These are phyloP conservation scores for Adansonia madagascariensis DNA, from an alignment of 441 rosid genomes.

Conservation along the genomic window DNA sequence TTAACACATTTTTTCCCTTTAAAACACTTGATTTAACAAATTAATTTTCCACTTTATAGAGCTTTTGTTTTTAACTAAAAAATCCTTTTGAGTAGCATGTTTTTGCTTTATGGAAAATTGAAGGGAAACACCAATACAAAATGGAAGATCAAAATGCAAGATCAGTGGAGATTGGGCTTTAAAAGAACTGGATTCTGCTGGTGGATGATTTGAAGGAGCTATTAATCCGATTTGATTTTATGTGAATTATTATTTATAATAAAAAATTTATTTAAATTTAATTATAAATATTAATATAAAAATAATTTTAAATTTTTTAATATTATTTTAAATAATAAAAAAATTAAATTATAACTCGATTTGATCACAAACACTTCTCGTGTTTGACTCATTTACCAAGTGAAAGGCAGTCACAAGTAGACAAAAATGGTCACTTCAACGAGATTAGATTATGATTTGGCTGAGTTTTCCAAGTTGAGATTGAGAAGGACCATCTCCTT, in stretches of 20 bases:
- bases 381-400: background rate
- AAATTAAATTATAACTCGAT: no score
- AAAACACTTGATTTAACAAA: background rate
- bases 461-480: slow-evolving; percentile 16
- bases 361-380: no score
- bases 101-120: background rate
- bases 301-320: no score
- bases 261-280: no score
- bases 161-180: background rate
- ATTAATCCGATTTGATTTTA: no score
- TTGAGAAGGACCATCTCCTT: slow-evolving; percentile 16
- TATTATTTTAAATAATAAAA: no score
- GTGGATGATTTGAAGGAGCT: background rate
- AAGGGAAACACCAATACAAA: background rate
- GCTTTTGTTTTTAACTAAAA: background rate
- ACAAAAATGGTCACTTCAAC: slow-evolving; percentile 13
- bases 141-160: background rate
- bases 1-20: background rate
- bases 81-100: background rate
- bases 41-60: background rate
- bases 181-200: background rate
- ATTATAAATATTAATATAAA: no score
- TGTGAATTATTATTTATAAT: no score
- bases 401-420: slow-evolving; percentile 2
- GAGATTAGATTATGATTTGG: slow-evolving; percentile 13